phyloP scores from a whole-genome alignment of 495 filamentous ascomycete species.

The Podospora pseudoanserina region DNA sequence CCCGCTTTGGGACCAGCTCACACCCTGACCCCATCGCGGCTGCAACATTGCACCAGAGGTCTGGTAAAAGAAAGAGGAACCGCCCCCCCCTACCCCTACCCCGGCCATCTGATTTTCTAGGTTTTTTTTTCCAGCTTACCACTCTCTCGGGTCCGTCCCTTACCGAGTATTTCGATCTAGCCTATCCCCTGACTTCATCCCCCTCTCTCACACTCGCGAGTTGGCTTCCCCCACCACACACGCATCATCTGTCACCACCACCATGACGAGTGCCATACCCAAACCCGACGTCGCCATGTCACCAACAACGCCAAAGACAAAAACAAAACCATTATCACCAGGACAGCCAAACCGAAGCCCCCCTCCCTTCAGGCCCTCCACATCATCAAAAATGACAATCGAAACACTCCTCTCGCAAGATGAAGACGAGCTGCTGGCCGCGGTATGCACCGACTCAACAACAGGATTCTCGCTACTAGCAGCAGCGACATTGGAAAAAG shows the following conservation, averaged over 20 bases:
- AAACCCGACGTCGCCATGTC: not conserved
- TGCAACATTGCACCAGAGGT: not conserved
- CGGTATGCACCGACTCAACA: not conserved
- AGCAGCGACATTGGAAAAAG: not conserved
- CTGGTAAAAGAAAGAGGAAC: not conserved
- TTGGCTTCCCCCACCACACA: too few species aligned
- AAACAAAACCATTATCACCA: not conserved
- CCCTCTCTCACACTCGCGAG: too few species aligned
- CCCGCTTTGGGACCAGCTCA: not conserved
- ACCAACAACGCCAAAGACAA: not conserved
- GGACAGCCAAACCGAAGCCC: not conserved
- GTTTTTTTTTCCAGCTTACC: not conserved
- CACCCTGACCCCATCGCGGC: not conserved
- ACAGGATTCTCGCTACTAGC: not conserved
- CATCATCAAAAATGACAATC: not conserved
- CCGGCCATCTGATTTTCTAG: not conserved
- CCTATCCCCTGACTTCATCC: not conserved
- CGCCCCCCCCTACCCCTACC: too few species aligned
- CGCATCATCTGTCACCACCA: not conserved
- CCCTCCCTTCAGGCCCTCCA: not conserved
- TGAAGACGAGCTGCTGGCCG: not conserved
- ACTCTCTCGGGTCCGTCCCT: constrained; percentile 2
- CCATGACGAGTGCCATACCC: not conserved
- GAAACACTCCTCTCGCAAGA: not conserved
- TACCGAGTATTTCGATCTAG: not conserved